Evolutionary conservation across 1,284 basidiomycete species (phyloP), one percentile per base, ranked within the genome.

Genomic region (Naganishia cerealis): DNA sequence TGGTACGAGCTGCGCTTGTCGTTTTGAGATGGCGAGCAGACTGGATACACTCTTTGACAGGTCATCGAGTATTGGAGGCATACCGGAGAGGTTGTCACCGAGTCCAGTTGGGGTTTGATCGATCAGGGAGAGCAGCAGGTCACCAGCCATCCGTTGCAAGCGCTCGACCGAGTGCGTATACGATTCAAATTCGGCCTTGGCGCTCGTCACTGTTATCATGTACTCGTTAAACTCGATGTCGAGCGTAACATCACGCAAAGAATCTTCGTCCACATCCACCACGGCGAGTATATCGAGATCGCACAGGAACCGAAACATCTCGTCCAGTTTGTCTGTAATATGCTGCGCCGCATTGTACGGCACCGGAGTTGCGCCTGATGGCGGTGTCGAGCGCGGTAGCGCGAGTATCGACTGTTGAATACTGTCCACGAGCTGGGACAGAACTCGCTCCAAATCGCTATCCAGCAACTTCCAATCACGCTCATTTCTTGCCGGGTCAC

Each of bases 211-310:
- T 10, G 46, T 43, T 15, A 8, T 13, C 2, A 38, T 15, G 52
- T 68, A 68, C 42, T 39, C 61, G 6, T 62, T 29, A 38, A 48
- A 61, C 15, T 57, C 55, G 53, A 24, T 42, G 16, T 46, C 46
- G 46, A 38, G 36, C 21, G 43, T 8, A 42, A 53, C 13, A 9
- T 36, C 53, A 38, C 42, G n/a, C 24, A 56, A 6, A 24, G 40
- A 42, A n/a, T 29, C 56, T 18, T 62, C 50, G n/a, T 62, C 62
- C 21, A 81, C 71, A 71, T 81, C 81, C 55, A 82, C 71, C 7
- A 69, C 71, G n/a, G 71, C 71, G 0, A 79, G 79, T 10, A 82
- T 73, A 68, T 82, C 80, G 40, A 81, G 73, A 39, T 69, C 40
- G 16, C 21, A 65, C 46, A 58, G 43, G 26, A 40, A 57, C 55